Conservation (phyloP, 2,329 filamentous ascomycete species). For the Sporothrix euskadiensis region DNA sequence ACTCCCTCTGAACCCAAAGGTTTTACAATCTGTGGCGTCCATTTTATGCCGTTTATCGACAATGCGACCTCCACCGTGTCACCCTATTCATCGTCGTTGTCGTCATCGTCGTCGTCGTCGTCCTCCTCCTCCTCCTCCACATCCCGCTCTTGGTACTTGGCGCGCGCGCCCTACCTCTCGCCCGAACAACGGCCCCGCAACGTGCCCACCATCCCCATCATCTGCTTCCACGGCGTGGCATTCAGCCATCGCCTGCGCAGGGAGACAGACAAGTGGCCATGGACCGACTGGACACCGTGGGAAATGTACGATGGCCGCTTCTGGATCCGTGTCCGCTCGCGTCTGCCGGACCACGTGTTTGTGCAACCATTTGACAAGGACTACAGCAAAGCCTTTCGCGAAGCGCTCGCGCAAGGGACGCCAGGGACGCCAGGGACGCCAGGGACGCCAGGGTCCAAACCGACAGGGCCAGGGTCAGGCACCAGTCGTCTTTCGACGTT, state of each 20-base stretch:
- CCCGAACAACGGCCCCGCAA: constrained; percentile 45
- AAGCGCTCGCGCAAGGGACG: constrained; percentile 40
- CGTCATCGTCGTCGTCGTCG: constrained; percentile 26
- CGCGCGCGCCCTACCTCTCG: constrained; percentile 28
- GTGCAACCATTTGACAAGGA: constrained; percentile 50
- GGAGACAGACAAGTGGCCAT: constrained; percentile 33
- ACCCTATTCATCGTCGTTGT: constrained; percentile 8
- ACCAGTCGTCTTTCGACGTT: constrained; percentile 35
- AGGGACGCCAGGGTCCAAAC: no score
- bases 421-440: no score
- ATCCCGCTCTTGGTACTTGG: constrained; percentile 41
- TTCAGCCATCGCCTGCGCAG: constrained; percentile 28
- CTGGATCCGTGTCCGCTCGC: constrained; percentile 56
- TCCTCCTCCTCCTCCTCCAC: constrained; percentile 8
- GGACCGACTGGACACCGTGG: constrained; percentile 41
- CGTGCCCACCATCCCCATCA: constrained; percentile 35
- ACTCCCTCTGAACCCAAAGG: constrained; percentile 32
- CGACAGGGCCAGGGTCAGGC: no score
- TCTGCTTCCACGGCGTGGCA: constrained; percentile 30
- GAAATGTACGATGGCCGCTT: constrained; percentile 61
- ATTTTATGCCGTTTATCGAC: constrained; percentile 46
- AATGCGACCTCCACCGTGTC: not conserved
- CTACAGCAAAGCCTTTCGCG: constrained; percentile 52
- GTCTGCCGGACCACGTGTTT: constrained; percentile 45
- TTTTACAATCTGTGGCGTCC: constrained; percentile 51